Evolutionary conservation across 2,329 filamentous ascomycete genomes (phyloP), one percentile per base, ranked within the genome.

Genomic region (Xylariaceae sp.): DNA sequence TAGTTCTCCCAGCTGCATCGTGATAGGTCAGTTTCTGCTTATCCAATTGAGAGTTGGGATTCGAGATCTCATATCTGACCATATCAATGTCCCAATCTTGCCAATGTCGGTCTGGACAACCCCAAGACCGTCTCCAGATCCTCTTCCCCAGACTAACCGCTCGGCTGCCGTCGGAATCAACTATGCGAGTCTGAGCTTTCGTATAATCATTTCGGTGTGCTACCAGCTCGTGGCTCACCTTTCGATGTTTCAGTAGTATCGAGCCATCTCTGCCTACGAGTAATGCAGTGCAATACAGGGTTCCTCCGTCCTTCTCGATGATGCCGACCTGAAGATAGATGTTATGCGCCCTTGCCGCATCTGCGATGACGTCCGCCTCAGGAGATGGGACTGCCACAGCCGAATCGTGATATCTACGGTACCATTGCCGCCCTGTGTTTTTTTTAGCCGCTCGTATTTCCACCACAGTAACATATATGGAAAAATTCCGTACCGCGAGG

Each of bases 71-170:
- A 20, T 15, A 20, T 35, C 26, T 39, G 11, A 71, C 68, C 73
- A 76, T 40, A 76, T 75, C 44, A 76, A 53, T 1, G 72, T 74
- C 20, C 73, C 73, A 11, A 75, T 70, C 48, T 71, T 74, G 3
- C 73, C 73, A 24, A 75, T 67, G 21, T 72, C 72, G 3, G 72
- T 73, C 52, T 75, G 66, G 5, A 71, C 68, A 13, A 76, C 72
- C 20, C 67, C 64, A 7, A 76, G 62, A 1, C 70, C 70, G 39
- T 76, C 73, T 23, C 74, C 73, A 11, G 72, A 64, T 15, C 73
- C 73, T 44, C 71, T 64, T 23, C 92, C 73, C 73, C 73, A 75
- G 2, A 75, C 67, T 2, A 76, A 56, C 11, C 73, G 60, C 47
- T 76, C 73, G n/a, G 64, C 72, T 3, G 68, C 73, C 1, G 73